Evolutionary conservation across 1,284 basidiomycete species (phyloP), one percentile per base, ranked within the genome.

Genomic region (Anthracocystis panici-leucophaei): DNA sequence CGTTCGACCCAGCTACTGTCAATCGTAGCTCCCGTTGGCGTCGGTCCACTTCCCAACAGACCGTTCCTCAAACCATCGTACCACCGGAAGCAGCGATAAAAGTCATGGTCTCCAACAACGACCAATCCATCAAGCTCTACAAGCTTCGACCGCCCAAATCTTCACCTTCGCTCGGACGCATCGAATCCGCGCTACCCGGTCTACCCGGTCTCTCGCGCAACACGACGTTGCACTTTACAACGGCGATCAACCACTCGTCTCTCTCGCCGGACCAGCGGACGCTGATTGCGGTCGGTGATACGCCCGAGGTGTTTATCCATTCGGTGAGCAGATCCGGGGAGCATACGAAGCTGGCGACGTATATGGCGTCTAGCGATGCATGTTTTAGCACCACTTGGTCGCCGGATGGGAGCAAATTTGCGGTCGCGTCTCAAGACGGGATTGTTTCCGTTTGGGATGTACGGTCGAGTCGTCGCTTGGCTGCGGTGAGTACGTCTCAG

Each of bases 321-420:
- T 55, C 62, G 33, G 64, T 79, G 4, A 51, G 63, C 11, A 55
- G 61, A 0, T 62, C 61, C n/a, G 77, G 79, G 16, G 75, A 77
- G 35, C 61, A 77, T 27, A 55, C 49, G 23, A 69, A 79, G 40
- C 31, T 78, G 20, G 75, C 79, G 2, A 79, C 73, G 0, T 76
- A 79, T 45, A 60, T 38, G 51, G 85, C 78, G 18, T 76, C 79
- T 8, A 90, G 76, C 10, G 87, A 87, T 45, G 86, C 86, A 4
- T 92, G 91, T n/a, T 95, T 94, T 85, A 91, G 91, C 16, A 93
- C 92, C 0, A 90, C 92, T 0, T 95, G 93, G 87, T 92, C 91
- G 5, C 86, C 90, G 0, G 91, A 93, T 75, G 92, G 93, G 0
- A 88, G 88, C 51, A 92, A 93, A 77, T 94, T 94, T 80, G 93